Evolutionary conservation across 805 yeast genomes (phyloP).

Genomic region (Ogataea philodendri): DNA sequence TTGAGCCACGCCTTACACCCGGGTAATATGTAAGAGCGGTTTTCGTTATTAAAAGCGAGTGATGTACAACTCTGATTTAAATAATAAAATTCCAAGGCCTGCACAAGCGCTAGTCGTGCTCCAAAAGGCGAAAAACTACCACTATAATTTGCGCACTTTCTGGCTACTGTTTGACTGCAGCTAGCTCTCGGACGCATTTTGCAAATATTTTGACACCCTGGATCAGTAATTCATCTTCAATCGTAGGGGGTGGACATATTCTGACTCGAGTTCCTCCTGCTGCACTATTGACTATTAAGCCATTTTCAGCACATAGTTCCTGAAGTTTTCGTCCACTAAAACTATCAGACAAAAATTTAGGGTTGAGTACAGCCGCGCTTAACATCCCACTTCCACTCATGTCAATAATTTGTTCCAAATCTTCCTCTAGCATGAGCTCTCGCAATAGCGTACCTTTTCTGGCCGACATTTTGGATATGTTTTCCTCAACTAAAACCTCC

Average conservation of each 20-base stretch:
- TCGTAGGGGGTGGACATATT: constrained; percentile 31
- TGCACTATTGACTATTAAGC: constrained; percentile 24
- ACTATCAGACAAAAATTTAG: constrained; percentile 8
- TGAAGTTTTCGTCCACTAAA: constrained; percentile 24
- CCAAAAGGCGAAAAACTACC: too few species aligned
- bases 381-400: constrained; percentile 28
- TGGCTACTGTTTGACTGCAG: too few species aligned
- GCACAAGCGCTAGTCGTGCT: too few species aligned
- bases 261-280: constrained; percentile 27
- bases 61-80: too few species aligned
- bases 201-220: constrained; percentile 27
- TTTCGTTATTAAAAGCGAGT: too few species aligned
- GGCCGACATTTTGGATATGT: constrained; percentile 20
- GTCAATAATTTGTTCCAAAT: constrained; percentile 16
- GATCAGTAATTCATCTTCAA: constrained; percentile 19
- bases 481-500: constrained; percentile 29
- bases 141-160: too few species aligned
- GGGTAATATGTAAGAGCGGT: too few species aligned
- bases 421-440: constrained; percentile 15
- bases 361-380: constrained; percentile 24
- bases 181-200: constrained; percentile 18
- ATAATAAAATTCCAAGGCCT: too few species aligned
- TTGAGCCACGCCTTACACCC: too few species aligned
- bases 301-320: constrained; percentile 25
- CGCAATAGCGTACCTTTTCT: constrained; percentile 22